These are phyloP conservation scores for Russula foetens DNA, from an alignment of 768 basidiomycete genomes.

Conservation along the genomic window DNA sequence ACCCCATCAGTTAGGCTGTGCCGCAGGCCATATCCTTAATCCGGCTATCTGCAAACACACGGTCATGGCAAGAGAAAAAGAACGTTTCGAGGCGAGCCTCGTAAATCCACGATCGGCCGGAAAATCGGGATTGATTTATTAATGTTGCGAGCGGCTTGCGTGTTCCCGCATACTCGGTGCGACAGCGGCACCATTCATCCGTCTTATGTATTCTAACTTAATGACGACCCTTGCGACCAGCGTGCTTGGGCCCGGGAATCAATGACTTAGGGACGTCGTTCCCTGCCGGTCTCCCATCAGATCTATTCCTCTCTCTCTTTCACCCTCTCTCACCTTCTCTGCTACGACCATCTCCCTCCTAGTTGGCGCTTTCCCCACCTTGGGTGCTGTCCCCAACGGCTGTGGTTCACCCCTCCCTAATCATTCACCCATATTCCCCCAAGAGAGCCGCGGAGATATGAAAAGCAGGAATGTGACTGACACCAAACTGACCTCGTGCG, in stretches of 20 bases:
- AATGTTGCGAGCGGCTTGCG: too few relatives aligned
- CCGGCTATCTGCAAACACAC: too few relatives aligned
- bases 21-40: not conserved
- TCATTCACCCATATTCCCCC: not conserved
- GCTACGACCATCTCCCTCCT: not conserved
- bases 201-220: not conserved
- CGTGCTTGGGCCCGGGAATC: not conserved
- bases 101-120: too few relatives aligned
- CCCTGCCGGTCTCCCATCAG: not conserved
- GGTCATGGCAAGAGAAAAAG: too few relatives aligned
- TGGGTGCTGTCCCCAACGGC: not conserved
- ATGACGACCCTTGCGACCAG: not conserved
- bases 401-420: too few relatives aligned
- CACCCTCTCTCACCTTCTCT: not conserved
- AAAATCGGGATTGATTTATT: too few relatives aligned
- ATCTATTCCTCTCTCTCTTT: not conserved
- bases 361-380: not conserved
- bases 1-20: slow-evolving; percentile 2
- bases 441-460: not conserved
- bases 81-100: too few relatives aligned
- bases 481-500: not conserved
- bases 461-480: not conserved
- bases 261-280: not conserved
- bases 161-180: not conserved
- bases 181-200: not conserved